Evolutionary conservation across 106 monocot species (phyloP), one percentile per base, ranked within the genome.

Genomic region (Apostasia shenzhenica): DNA sequence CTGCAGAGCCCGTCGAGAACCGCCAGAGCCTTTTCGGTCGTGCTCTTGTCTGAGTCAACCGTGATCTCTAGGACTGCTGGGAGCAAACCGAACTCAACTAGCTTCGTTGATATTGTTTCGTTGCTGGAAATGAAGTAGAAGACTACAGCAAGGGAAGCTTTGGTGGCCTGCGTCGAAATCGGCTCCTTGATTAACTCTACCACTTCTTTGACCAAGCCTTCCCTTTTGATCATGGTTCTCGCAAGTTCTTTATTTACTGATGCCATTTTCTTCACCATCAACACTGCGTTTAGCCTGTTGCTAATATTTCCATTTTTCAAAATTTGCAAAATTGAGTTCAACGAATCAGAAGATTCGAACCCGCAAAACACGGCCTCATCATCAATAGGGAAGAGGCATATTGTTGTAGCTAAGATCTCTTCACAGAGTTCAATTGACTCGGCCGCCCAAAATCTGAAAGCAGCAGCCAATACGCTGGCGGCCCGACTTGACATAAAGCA

Each of bases 31-130:
- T 83, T 91, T 75, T 91, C 94, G 43, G 59, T 45, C 52, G 61
- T 75, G 74, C 80, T 81, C 70, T 77, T 94, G 14, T 92, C 88
- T 1, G 77, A 68, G 59, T 87, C 85, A 3, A 87, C 82, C 0
- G 90, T 75, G 2, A 83, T 73, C 51, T 90, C 94, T 3, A 87
- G 40, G 1, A 90, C 57, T 56, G 61, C 52, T 14, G 68, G 51
- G 55, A 90, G 72, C 41, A 85, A 1, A 4, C 82, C 87, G 60
- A 86, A 2, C 0, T 87, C 68, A 4, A 62, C 76, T 3, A 81
- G 80, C 10, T 61, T 72, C 1, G 59, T 10, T 0, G 76, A 69
- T 1, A 57, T 37, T 43, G 5, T 70, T 8, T 72, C 71, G 46
- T 14, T 42, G 9, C 43, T 7, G 2, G 72, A 56, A 2, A 79